Conservation (phyloP, 129 eudicot species). For the Chrysanthemum seticuspe region DNA sequence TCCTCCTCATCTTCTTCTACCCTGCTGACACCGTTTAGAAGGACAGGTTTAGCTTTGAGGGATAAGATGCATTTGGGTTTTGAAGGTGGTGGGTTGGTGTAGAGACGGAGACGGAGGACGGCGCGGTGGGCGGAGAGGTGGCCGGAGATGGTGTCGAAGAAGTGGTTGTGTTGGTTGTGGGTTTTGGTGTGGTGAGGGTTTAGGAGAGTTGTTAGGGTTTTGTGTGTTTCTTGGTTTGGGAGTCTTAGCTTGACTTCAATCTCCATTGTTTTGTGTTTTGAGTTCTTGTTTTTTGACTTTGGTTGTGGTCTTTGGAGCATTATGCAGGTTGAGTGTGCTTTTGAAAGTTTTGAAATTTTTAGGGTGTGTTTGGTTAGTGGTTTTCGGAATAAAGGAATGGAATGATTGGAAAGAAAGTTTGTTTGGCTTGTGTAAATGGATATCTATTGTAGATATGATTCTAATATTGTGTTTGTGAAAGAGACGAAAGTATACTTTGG, state of each 20-base stretch:
- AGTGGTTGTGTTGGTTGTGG: constrained; percentile 76
- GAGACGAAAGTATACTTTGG: too few relatives aligned
- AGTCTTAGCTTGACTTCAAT: constrained; percentile 74
- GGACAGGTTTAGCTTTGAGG: constrained; percentile 70
- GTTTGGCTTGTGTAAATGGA: too few relatives aligned
- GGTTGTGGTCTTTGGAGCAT: too few relatives aligned
- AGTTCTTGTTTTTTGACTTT: too few relatives aligned
- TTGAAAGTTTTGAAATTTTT: too few relatives aligned
- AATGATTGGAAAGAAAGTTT: too few relatives aligned
- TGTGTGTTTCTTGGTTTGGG: constrained; percentile 44
- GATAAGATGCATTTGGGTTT: constrained; percentile 46
- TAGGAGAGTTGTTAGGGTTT: constrained; percentile 47
- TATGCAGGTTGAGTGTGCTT: too few relatives aligned
- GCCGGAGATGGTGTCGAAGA: constrained; percentile 65
- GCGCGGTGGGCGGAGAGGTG: constrained; percentile 64
- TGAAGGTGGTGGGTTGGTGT: constrained; percentile 38
- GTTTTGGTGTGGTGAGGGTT: constrained; percentile 51
- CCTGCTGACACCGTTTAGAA: constrained; percentile 70
- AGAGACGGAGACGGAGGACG: constrained; percentile 79
- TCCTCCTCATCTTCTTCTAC: constrained; percentile 96
- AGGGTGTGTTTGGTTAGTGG: too few relatives aligned
- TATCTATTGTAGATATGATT: too few relatives aligned
- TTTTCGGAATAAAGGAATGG: too few relatives aligned
- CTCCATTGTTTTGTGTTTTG: constrained; percentile 40
- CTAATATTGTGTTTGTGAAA: too few relatives aligned